A percentile compares a stretch with the other conserved stretches of the same genome.
These are phyloP conservation scores for Dendrostoma leiphaemia DNA, from an alignment of 2,329 filamentous ascomycete species.

Conservation along the genomic window DNA sequence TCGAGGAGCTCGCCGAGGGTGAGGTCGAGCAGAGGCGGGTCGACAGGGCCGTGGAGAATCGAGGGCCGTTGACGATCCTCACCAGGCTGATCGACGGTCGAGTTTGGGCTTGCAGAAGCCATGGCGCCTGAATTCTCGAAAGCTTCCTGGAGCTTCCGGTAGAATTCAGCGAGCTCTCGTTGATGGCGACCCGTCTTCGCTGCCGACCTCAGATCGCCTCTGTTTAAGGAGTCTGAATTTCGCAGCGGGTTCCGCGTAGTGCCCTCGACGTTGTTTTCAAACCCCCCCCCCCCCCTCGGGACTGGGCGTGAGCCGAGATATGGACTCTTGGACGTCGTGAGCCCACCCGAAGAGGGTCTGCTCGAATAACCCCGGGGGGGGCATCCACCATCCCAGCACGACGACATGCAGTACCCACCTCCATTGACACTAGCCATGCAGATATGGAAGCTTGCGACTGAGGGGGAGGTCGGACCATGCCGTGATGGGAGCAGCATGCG, in stretches of 20 bases:
- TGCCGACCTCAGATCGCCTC: background rate
- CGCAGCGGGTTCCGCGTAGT: background rate
- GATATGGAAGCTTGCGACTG: background rate
- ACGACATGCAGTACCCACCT: background rate
- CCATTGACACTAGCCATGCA: background rate
- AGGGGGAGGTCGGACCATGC: background rate
- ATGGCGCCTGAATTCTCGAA: slow-evolving; percentile 2
- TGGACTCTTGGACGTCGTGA: background rate
- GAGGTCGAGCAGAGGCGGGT: slow-evolving; percentile 68
- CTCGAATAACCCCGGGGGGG: slow-evolving; percentile 5
- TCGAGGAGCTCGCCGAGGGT: slow-evolving; percentile 72
- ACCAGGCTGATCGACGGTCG: slow-evolving; percentile 8
- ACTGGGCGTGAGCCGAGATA: background rate
- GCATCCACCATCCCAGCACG: slow-evolving; percentile 3
- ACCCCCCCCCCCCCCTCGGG: background rate
- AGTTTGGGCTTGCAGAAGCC: slow-evolving; percentile 7
- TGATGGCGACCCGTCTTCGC: slow-evolving; percentile 5
- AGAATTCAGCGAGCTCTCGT: background rate
- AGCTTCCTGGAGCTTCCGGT: slow-evolving; percentile 9
- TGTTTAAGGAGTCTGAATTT: background rate
- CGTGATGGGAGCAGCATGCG: no score
- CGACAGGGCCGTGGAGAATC: slow-evolving; percentile 64
- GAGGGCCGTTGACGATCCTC: slow-evolving; percentile 42
- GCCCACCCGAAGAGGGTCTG: slow-evolving; percentile 6
- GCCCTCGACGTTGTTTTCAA: background rate